Evolutionary conservation across 805 yeast species (phyloP).

Genomic region (Candida qinlingensis): DNA sequence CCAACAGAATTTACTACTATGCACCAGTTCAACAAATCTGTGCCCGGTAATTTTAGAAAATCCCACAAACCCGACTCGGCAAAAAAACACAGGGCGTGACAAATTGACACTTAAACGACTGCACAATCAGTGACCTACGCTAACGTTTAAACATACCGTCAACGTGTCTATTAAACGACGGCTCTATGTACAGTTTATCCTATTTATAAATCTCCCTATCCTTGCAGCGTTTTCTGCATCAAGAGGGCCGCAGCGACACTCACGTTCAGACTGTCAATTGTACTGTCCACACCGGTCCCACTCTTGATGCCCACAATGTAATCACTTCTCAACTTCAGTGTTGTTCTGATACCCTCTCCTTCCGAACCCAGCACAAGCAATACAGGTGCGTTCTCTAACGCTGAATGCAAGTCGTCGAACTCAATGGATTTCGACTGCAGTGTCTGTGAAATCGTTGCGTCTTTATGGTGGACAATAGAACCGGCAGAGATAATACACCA

Average conservation of each 20-base stretch:
- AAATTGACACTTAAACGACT: background rate
- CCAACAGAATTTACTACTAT: no score
- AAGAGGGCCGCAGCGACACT: conserved; percentile 83
- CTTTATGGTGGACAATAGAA: conserved; percentile 31
- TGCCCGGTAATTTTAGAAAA: background rate
- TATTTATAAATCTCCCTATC: conserved; percentile 1
- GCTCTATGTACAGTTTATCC: no score
- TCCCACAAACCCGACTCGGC: conserved; percentile 5
- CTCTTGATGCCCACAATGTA: conserved; percentile 31
- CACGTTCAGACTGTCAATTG: conserved; percentile 79
- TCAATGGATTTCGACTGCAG: conserved; percentile 33
- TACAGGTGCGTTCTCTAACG: conserved; percentile 50
- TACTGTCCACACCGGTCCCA: conserved; percentile 27
- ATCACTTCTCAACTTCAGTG: conserved; percentile 54
- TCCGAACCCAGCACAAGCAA: conserved; percentile 80
- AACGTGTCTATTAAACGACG: no score
- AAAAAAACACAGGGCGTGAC: background rate
- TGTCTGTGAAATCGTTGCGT: conserved; percentile 21
- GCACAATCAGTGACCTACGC: background rate
- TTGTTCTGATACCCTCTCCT: conserved; percentile 74
- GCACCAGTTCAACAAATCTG: no score
- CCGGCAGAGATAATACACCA: conserved; percentile 73
- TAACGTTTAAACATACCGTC: no score
- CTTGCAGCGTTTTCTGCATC: conserved; percentile 29
- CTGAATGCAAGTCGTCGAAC: conserved; percentile 36